phyloP scores from a whole-genome alignment of 1,139 yeast species.

The Protomyces arabidopsidicola region DNA sequence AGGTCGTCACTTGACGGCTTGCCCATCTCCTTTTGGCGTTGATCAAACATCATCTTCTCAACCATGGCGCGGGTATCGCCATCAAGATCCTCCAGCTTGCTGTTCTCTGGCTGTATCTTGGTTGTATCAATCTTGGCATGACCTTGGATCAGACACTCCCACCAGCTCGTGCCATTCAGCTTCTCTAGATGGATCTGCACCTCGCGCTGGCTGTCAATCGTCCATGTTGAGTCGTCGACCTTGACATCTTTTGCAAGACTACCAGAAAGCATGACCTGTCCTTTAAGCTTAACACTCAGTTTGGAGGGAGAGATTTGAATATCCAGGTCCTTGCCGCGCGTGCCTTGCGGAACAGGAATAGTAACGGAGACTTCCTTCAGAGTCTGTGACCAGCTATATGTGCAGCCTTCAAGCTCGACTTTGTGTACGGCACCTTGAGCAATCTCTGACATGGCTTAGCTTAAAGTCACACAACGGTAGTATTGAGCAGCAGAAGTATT shows the following conservation, averaged over 20 bases:
- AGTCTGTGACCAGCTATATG: constrained; percentile 44
- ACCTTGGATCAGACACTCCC: constrained; percentile 46
- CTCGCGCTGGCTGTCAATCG: constrained; percentile 43
- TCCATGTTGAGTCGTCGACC: constrained; percentile 44
- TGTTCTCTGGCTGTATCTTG: constrained; percentile 44
- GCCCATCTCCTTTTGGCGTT: constrained; percentile 44
- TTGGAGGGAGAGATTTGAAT: constrained; percentile 36
- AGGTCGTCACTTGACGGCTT: constrained; percentile 42
- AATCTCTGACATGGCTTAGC: neutral
- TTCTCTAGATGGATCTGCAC: constrained; percentile 43
- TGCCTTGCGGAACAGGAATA: constrained; percentile 39
- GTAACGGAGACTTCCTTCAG: constrained; percentile 44
- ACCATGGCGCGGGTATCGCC: constrained; percentile 46
- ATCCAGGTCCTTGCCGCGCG: constrained; percentile 41
- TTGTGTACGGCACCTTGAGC: neutral
- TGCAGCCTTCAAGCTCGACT: constrained; percentile 34
- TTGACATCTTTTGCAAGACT: constrained; percentile 40
- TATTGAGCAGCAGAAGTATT: too few species aligned
- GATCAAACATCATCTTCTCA: constrained; percentile 50
- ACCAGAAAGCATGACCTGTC: constrained; percentile 37
- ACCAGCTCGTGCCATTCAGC: constrained; percentile 44
- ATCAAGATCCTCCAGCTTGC: constrained; percentile 45
- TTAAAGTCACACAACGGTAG: too few species aligned
- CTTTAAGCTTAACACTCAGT: constrained; percentile 37
- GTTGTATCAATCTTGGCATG: constrained; percentile 46